Conservation (phyloP, 2,329 filamentous ascomycete species). For the Cladophialophora psammophila region DNA sequence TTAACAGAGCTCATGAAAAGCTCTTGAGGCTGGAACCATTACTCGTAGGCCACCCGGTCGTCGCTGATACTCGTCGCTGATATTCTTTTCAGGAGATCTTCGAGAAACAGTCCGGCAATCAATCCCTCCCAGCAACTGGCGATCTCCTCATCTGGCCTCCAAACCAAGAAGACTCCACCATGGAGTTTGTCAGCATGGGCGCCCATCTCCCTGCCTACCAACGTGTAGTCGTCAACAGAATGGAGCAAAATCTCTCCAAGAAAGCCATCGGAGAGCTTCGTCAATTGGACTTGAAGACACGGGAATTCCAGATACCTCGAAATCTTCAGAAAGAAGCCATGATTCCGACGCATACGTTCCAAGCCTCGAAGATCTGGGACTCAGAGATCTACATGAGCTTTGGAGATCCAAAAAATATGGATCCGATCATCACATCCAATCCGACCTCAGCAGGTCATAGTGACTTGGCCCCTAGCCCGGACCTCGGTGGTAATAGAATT, state of each 20-base stretch:
- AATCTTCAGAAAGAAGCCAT: conserved; percentile 20
- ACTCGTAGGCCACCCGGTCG: conserved; percentile 25
- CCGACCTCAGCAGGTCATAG: conserved; percentile 13
- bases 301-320: conserved; percentile 18
- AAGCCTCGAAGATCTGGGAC: conserved; percentile 45
- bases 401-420: conserved; percentile 42
- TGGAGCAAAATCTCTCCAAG: conserved; percentile 28
- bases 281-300: not conserved
- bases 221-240: conserved; percentile 32
- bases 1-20: conserved; percentile 33
- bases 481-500: conserved; percentile 28
- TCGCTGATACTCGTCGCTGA: conserved; percentile 7
- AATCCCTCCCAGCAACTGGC: conserved; percentile 22
- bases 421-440: conserved; percentile 31
- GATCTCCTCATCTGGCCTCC: conserved; percentile 33
- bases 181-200: conserved; percentile 28
- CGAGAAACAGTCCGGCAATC: conserved; percentile 21
- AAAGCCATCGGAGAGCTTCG: conserved; percentile 34
- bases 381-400: conserved; percentile 44
- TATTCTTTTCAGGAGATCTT: conserved; percentile 27
- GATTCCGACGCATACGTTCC: conserved; percentile 34
- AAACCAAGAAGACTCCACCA: conserved; percentile 20
- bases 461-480: conserved; percentile 1
- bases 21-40: conserved; percentile 37
- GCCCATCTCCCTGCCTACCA: conserved; percentile 23